Percentiles rank a stretch among this genome's conserved stretches.
These are phyloP conservation scores for Dipodascus albidus DNA, from an alignment of 805 yeast genomes.

Conservation along the genomic window DNA sequence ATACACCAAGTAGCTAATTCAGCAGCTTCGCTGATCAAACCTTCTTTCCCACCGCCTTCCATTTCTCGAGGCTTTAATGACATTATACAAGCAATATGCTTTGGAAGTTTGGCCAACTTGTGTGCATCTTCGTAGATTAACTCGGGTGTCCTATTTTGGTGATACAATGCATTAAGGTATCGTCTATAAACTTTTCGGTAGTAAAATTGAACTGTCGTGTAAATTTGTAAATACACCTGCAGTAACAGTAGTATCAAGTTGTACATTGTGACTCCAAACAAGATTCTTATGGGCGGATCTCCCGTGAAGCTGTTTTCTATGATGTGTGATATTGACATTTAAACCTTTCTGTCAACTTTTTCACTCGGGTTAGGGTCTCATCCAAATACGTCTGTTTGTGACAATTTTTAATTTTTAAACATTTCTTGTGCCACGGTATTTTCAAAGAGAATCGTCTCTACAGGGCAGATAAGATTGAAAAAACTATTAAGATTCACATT, in stretches of 20 bases:
- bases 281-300: neutral
- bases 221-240: neutral
- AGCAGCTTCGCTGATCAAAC: constrained; percentile 62
- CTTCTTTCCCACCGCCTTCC: constrained; percentile 73
- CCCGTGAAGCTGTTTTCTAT: neutral
- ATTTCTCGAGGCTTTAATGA: constrained; percentile 54
- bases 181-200: neutral
- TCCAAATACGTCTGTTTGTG: neutral
- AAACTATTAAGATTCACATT: too few relatives aligned
- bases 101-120: constrained; percentile 66
- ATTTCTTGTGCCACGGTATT: too few relatives aligned
- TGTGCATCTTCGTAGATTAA: constrained; percentile 74
- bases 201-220: neutral
- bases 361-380: neutral
- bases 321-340: too few relatives aligned
- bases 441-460: neutral
- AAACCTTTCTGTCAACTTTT: too few relatives aligned
- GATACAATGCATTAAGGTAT: neutral
- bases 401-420: too few relatives aligned
- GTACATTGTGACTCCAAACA: neutral
- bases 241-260: neutral
- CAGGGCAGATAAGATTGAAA: neutral
- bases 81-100: constrained; percentile 63
- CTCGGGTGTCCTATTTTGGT: constrained; percentile 38
- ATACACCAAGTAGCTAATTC: constrained; percentile 80